Evolutionary conservation across 768 basidiomycete species (phyloP).

Genomic region (Termitomyces sp.): DNA sequence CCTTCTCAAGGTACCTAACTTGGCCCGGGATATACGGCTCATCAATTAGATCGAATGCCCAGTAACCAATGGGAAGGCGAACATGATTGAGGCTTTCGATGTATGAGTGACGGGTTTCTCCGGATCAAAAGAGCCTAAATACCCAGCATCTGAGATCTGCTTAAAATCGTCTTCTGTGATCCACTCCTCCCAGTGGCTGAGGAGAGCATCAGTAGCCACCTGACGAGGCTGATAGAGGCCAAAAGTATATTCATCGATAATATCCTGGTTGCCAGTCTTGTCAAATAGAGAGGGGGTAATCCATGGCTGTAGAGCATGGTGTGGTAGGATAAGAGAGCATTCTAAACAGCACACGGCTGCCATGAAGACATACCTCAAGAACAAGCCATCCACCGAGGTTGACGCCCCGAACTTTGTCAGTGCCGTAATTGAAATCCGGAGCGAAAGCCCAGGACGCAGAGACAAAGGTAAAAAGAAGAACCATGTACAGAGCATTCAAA

Average conservation of each 20-base stretch:
- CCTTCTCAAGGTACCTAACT: constrained; percentile 58
- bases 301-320: constrained; percentile 47
- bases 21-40: constrained; percentile 80
- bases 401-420: constrained; percentile 72
- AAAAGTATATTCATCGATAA: constrained; percentile 80
- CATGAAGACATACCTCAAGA: constrained; percentile 29
- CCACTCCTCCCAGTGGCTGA: constrained; percentile 75
- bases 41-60: constrained; percentile 77
- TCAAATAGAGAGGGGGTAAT: constrained; percentile 76
- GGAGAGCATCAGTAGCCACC: constrained; percentile 42
- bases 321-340: constrained; percentile 1
- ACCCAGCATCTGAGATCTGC: constrained; percentile 73
- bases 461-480: constrained; percentile 20
- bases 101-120: not conserved
- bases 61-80: constrained; percentile 83
- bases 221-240: constrained; percentile 49
- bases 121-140: not conserved
- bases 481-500: not conserved
- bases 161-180: constrained; percentile 79
- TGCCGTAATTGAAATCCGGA: constrained; percentile 68
- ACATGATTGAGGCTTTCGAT: constrained; percentile 68
- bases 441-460: constrained; percentile 30
- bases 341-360: not conserved
- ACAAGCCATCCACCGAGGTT: constrained; percentile 66
- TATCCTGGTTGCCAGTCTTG: constrained; percentile 49